A percentile compares a stretch with the other conserved stretches of the same genome.
Evolutionary conservation across 805 yeast genomes (phyloP).

Genomic region (Vanderwaltozyma verrucispora): DNA sequence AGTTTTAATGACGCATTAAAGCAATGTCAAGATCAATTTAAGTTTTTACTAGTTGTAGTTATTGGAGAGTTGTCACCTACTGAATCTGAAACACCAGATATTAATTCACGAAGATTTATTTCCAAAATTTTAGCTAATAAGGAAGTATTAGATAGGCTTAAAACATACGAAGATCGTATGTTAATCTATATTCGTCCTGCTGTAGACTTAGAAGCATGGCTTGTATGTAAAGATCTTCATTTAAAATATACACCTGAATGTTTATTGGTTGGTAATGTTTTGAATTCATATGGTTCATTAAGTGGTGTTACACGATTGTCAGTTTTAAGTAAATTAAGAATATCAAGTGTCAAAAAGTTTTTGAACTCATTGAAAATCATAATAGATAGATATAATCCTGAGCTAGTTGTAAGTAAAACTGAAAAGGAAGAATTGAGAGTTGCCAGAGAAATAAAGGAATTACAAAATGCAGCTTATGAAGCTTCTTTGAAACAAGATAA

Average conservation of each 20-base stretch:
- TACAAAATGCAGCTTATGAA: constrained; percentile 60
- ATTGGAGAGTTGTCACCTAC: constrained; percentile 30
- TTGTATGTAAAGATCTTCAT: constrained; percentile 47
- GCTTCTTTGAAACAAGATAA: constrained; percentile 49
- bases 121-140: constrained; percentile 38
- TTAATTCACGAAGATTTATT: constrained; percentile 32
- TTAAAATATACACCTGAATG: constrained; percentile 47
- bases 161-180: constrained; percentile 32
- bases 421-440: constrained; percentile 51
- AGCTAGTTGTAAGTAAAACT: constrained; percentile 44
- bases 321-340: constrained; percentile 23
- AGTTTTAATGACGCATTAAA: constrained; percentile 36
- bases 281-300: constrained; percentile 32
- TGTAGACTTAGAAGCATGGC: constrained; percentile 53
- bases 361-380: constrained; percentile 32
- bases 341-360: constrained; percentile 25
- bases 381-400: constrained; percentile 50
- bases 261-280: constrained; percentile 44
- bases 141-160: constrained; percentile 31
- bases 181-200: constrained; percentile 57
- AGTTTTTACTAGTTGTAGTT: constrained; percentile 45
- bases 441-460: constrained; percentile 47
- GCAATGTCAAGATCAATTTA: constrained; percentile 31
- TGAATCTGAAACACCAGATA: constrained; percentile 6
- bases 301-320: constrained; percentile 29